Percentiles rank a stretch among this genome's conserved stretches.
phyloP scores from a whole-genome alignment of 805 yeast species.

The Saccharomyces mikatae region DNA sequence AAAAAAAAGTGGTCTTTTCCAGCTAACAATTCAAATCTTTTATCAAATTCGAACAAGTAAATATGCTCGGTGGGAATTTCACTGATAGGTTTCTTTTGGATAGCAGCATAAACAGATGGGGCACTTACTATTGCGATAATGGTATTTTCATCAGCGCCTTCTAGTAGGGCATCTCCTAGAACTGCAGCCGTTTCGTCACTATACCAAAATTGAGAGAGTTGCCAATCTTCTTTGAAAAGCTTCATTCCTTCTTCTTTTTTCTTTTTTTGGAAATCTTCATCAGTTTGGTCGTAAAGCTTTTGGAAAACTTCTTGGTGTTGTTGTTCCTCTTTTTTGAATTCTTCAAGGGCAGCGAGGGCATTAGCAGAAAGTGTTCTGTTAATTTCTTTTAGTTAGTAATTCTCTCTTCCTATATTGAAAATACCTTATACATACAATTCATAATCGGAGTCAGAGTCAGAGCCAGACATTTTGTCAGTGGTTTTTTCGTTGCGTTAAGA shows the following conservation, averaged over 20 bases:
- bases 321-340: slow-evolving; percentile 59
- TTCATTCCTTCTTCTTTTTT: slow-evolving; percentile 48
- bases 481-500: background rate
- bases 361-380: slow-evolving; percentile 35
- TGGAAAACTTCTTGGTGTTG: slow-evolving; percentile 49
- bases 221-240: slow-evolving; percentile 87
- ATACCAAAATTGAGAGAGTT: slow-evolving; percentile 89
- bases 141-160: slow-evolving; percentile 67
- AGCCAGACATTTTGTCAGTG: slow-evolving; percentile 6
- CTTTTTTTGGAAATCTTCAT: slow-evolving; percentile 34
- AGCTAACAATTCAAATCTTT: slow-evolving; percentile 64
- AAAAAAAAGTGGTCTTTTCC: slow-evolving; percentile 58
- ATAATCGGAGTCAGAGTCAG: slow-evolving; percentile 19
- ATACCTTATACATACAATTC: slow-evolving; percentile 15
- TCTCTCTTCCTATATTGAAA: background rate
- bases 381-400: background rate
- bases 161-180: slow-evolving; percentile 62
- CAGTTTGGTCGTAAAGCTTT: slow-evolving; percentile 47
- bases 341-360: slow-evolving; percentile 48
- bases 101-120: slow-evolving; percentile 86
- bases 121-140: slow-evolving; percentile 76
- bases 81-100: slow-evolving; percentile 43
- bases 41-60: slow-evolving; percentile 71
- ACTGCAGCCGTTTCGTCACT: slow-evolving; percentile 61
- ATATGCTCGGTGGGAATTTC: slow-evolving; percentile 60